Evolutionary conservation across 441 rosid genomes (phyloP).

Genomic region (Gossypium schwendimanii): DNA sequence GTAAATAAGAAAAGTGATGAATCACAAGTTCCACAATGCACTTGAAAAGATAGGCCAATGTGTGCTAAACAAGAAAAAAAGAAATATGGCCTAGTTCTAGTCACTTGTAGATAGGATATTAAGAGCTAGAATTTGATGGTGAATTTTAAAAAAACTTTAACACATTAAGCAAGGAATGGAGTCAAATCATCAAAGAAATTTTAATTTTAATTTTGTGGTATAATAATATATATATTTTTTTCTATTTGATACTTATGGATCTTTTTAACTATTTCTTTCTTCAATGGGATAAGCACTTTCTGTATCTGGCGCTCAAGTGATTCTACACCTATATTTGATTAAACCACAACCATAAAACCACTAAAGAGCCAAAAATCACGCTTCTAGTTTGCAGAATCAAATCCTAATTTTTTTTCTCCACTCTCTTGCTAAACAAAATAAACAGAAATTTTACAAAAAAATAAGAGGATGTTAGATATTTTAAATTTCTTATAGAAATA

Average conservation of each 20-base stretch:
- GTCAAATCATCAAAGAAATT: neutral
- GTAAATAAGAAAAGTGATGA: neutral
- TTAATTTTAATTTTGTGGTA: neutral
- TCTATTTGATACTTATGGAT: neutral
- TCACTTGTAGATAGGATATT: neutral
- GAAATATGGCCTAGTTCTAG: no score
- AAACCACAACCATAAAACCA: neutral
- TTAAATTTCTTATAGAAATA: neutral
- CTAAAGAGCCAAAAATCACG: neutral
- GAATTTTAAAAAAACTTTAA: neutral
- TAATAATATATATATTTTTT: neutral
- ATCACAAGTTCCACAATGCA: neutral
- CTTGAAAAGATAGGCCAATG: neutral
- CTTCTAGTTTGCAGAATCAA: neutral
- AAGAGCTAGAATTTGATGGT: neutral
- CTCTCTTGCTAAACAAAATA: neutral
- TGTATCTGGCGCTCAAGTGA: neutral
- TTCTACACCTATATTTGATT: neutral
- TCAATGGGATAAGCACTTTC: neutral
- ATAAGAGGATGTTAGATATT: neutral
- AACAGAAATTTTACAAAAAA: neutral
- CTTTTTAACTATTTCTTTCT: neutral
- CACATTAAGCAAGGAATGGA: neutral
- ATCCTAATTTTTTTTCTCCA: neutral
- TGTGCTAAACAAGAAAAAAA: no score